Conservation (phyloP, 257 asterid species). For the Eucommia ulmoides region DNA sequence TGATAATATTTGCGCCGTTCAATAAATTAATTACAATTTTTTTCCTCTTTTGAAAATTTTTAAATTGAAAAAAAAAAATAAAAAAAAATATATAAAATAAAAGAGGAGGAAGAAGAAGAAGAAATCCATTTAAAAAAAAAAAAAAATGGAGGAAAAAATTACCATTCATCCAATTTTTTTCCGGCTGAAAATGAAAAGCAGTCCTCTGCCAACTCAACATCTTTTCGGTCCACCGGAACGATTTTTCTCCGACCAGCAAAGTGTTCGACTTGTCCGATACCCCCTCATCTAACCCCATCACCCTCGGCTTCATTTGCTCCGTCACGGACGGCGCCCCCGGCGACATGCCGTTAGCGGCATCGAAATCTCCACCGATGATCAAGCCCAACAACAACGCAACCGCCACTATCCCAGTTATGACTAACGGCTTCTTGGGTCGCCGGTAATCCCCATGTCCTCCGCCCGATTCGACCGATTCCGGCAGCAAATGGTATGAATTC, state of each 20-base stretch:
- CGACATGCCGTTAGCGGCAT: too few relatives aligned
- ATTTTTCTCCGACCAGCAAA: constrained; percentile 10
- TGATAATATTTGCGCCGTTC: too few relatives aligned
- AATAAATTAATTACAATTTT: too few relatives aligned
- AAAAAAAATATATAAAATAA: too few relatives aligned
- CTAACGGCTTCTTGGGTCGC: background rate
- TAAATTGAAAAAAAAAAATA: too few relatives aligned
- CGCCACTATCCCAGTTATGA: too few relatives aligned
- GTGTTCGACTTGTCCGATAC: constrained; percentile 32
- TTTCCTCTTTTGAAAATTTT: too few relatives aligned
- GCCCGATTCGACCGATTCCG: constrained; percentile 5
- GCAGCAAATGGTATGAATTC: constrained; percentile 19
- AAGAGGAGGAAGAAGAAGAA: too few relatives aligned
- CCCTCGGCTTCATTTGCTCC: constrained; percentile 1
- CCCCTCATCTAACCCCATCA: constrained; percentile 42
- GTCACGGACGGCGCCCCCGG: background rate
- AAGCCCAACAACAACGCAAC: background rate
- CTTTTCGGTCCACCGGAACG: constrained; percentile 30
- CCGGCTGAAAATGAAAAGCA: constrained; percentile 56
- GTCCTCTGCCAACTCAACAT: constrained; percentile 57
- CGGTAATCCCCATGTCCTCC: background rate
- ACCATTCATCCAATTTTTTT: constrained; percentile 74
- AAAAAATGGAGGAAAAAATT: too few relatives aligned
- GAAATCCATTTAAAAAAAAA: too few relatives aligned
- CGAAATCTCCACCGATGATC: constrained; percentile 1